Evolutionary conservation across 2,329 filamentous ascomycete genomes (phyloP).

Genomic region (Acarospora socialis): DNA sequence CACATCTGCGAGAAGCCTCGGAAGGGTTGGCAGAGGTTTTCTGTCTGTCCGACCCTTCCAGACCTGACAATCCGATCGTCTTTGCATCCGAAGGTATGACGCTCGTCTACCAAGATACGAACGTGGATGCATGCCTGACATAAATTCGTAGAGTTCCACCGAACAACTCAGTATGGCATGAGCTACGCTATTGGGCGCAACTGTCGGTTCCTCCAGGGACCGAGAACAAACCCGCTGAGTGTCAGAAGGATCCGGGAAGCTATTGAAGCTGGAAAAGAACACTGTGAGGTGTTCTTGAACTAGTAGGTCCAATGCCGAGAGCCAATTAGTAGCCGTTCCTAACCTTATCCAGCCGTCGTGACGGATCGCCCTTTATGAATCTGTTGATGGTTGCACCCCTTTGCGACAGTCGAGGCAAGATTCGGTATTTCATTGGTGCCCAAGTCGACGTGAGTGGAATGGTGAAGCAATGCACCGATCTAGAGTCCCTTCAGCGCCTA

Average conservation of each 20-base stretch:
- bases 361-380: slow-evolving; percentile 65
- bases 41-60: slow-evolving; percentile 60
- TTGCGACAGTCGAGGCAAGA: slow-evolving; percentile 49
- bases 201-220: slow-evolving; percentile 66
- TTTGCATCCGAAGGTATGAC: slow-evolving; percentile 57
- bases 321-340: background rate
- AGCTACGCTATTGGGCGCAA: slow-evolving; percentile 61
- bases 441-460: slow-evolving; percentile 59
- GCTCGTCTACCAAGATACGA: background rate
- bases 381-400: slow-evolving; percentile 60
- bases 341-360: slow-evolving; percentile 39
- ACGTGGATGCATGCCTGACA: slow-evolving; percentile 3
- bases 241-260: slow-evolving; percentile 48
- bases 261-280: slow-evolving; percentile 48
- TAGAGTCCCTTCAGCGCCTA: slow-evolving; percentile 45
- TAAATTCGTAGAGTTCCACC: slow-evolving; percentile 48
- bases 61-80: slow-evolving; percentile 60
- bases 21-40: slow-evolving; percentile 66
- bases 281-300: slow-evolving; percentile 62
- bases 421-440: slow-evolving; percentile 58
- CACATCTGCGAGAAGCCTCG: slow-evolving; percentile 53
- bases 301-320: slow-evolving; percentile 36
- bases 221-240: slow-evolving; percentile 51
- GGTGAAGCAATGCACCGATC: slow-evolving; percentile 49
- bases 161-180: slow-evolving; percentile 63